These are phyloP conservation scores for Xerocomus amazonicus DNA, from an alignment of 1,284 basidiomycete species.

Conservation along the genomic window DNA sequence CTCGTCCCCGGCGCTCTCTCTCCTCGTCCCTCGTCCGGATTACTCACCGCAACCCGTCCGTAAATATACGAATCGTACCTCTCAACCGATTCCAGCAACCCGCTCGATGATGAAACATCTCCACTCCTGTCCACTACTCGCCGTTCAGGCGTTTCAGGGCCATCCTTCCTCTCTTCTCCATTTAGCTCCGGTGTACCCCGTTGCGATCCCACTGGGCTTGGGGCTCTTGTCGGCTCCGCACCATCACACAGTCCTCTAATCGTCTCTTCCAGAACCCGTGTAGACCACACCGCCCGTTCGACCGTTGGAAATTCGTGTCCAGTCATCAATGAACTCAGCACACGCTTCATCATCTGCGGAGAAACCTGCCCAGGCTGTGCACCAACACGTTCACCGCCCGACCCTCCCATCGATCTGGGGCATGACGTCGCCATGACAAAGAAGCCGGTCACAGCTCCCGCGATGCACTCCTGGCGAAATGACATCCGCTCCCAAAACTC, in stretches of 20 bases:
- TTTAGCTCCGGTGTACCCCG: conserved; percentile 40
- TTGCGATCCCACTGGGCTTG: conserved; percentile 18
- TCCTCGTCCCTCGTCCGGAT: conserved; percentile 36
- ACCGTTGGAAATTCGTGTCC: conserved; percentile 74
- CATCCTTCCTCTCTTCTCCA: conserved; percentile 9
- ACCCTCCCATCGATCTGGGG: conserved; percentile 9
- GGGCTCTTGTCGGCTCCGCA: conserved; percentile 28
- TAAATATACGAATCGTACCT: conserved; percentile 58
- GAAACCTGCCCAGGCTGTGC: conserved; percentile 61
- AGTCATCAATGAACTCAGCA: conserved; percentile 64
- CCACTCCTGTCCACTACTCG: conserved; percentile 29
- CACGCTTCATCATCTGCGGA: conserved; percentile 60
- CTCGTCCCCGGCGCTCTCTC: conserved; percentile 1
- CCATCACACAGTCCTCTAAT: conserved; percentile 70
- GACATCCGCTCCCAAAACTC: conserved; percentile 97
- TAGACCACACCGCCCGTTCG: conserved; percentile 63
- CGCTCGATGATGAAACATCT: conserved; percentile 62
- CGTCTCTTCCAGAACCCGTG: conserved; percentile 63
- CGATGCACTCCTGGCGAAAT: conserved; percentile 87
- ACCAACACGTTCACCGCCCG: conserved; percentile 37
- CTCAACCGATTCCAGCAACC: conserved; percentile 55
- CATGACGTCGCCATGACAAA: conserved; percentile 60
- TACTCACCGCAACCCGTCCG: conserved; percentile 49
- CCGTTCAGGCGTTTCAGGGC: conserved; percentile 49
- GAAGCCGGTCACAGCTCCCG: conserved; percentile 85